Percentiles rank a stretch among this genome's conserved stretches.
Conservation (phyloP, 768 basidiomycete genomes). For the Plicaturopsis crispa region DNA sequence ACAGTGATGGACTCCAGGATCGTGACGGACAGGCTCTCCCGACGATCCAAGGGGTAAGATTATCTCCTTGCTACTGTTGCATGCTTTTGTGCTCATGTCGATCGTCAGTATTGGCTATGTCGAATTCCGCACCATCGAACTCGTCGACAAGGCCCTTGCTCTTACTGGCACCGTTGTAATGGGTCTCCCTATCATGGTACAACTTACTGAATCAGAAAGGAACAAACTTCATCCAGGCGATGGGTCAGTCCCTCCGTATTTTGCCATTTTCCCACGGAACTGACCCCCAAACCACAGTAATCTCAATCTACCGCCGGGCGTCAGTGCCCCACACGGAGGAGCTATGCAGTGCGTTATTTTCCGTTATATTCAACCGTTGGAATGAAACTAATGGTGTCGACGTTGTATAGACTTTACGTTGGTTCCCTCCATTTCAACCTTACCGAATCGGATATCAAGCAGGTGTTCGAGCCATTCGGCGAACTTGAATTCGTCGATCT, state of each 20-base stretch:
- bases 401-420: conserved; percentile 73
- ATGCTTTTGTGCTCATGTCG: conserved; percentile 4
- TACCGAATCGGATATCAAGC: conserved; percentile 93
- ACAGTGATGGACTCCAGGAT: conserved; percentile 94
- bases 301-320: conserved; percentile 78
- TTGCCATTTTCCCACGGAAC: conserved; percentile 1
- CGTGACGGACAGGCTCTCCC: conserved; percentile 90
- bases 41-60: conserved; percentile 93
- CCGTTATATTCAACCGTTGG: conserved; percentile 14
- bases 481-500: conserved; percentile 98
- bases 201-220: conserved; percentile 94
- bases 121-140: conserved; percentile 86
- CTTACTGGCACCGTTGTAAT: conserved; percentile 95
- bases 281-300: conserved; percentile 36
- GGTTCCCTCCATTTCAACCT: conserved; percentile 96
- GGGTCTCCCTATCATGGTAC: conserved; percentile 96
- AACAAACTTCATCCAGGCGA: conserved; percentile 86
- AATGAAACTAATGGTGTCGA: conserved; percentile 6
- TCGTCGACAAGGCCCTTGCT: conserved; percentile 84
- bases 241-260: conserved; percentile 44
- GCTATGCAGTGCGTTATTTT: conserved; percentile 69
- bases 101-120: conserved; percentile 87
- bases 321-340: conserved; percentile 64
- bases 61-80: neutral
- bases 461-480: conserved; percentile 99